Evolutionary conservation across 768 basidiomycete genomes (phyloP), one percentile per base, ranked within the genome.

Genomic region (Panaeolus papilionaceus): DNA sequence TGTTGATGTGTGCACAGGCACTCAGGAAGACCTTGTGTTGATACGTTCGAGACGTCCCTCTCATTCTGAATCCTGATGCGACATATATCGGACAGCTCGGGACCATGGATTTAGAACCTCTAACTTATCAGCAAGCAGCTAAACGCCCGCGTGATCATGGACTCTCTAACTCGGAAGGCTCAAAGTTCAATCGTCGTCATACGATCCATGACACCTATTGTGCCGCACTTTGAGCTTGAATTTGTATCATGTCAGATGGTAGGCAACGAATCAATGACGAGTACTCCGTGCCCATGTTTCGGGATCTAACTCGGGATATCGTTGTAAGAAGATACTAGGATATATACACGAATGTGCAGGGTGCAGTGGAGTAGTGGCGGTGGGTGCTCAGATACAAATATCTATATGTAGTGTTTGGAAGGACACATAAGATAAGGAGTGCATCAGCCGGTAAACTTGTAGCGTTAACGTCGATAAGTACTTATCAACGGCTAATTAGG

Each of bases 151-250:
- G 47, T 49, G 47, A 49, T 49, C 23, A 20, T 49, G 23, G 3
- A 23, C 7, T 49, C 20, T 45, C 40, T 2, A 10, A 45, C 6
- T 49, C 47, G 47, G 47, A 49, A 49, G 23, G 47, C 23, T 49
- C 20, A 23, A 49, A 49, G 47, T n/a, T 10, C 47, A 49, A 49
- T 49, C 47, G 6, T 49, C 47, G 47, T 49, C 47, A 49, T 49
- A 49, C 7, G 20, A 49, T 49, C 47, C 8, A 18, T 49, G 47
- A 23, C 23, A 49, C 20, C 47, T 20, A 23, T 49, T 9, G n/a
- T 16, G 42, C 42, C 42, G 42, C 42, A 44, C n/a, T 49, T 49
- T 49, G 23, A 49, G 23, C 47, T 49, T 20, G 47, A 49, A 49
- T 8, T 18, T 11, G 42, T 44, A 44, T 44, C 42, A 14, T 4